Evolutionary conservation across 1,284 basidiomycete species (phyloP), one percentile per base, ranked within the genome.

Genomic region (Mycena sp.): DNA sequence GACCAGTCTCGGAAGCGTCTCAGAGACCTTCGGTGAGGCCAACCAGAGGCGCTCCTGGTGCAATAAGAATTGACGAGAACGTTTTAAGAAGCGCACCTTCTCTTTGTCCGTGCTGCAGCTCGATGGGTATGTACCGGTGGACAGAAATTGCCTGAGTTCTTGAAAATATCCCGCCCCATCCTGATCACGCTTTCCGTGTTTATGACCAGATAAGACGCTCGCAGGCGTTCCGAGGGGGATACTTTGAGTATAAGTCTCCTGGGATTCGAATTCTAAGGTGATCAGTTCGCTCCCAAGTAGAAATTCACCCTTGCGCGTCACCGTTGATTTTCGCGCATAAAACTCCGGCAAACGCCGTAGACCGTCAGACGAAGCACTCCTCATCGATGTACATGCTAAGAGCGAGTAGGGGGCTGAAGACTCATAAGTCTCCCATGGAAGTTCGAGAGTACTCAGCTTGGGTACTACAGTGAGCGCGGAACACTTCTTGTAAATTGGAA

Each of bases 51-150:
- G 25, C 0, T 56, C 32, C 11, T 68, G 21, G 69, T 57, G 1
- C 73, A 19, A 7, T 72, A 65, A 37, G 63, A 74, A 2, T n/a
- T 58, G 25, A 4, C 54, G 45, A 0, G 71, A 54, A 0, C 43
- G 38, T n/a, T 63, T 62, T 0, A 65, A 25, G 41, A 73, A 73
- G 4, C 32, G 32, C 10, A 64, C 21, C 43, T 61, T 58, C 7
- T 63, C 45, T 0, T 46, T 40, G 6, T 66, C 59, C 0, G 52
- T 51, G 4, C 16, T 28, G 41, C 63, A 55, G 1, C 11, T 3
- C 0, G 12, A 28, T 2, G 72, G 71, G n/a, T 69, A 57, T 1
- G 7, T 28, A 4, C 58, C 61, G 0, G 35, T 16, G 1, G 25
- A 2, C 1, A 69, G 56, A 23, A 69, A 72, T 0, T 29, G 4